Conservation (phyloP, 129 eudicot species). For the Flaveria robusta region DNA sequence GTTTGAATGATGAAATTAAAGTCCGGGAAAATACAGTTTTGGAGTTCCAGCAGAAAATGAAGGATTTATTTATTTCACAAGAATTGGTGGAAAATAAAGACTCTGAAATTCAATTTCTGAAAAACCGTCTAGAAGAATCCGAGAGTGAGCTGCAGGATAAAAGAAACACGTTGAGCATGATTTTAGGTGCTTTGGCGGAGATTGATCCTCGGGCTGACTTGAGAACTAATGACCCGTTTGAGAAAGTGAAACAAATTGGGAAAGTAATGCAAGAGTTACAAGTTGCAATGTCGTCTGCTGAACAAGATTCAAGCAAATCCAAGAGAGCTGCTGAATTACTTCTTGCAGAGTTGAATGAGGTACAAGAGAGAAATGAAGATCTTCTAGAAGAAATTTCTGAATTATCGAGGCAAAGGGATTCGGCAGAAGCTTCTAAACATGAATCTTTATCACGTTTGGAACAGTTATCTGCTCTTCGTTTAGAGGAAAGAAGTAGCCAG, state of each 20-base stretch:
- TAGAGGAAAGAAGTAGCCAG: constrained; percentile 55
- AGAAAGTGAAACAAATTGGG: constrained; percentile 59
- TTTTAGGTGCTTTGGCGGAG: constrained; percentile 50
- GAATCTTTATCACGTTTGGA: constrained; percentile 62
- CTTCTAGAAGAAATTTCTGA: constrained; percentile 83
- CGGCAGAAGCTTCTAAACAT: constrained; percentile 57
- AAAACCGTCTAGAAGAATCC: constrained; percentile 51
- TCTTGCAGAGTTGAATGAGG: constrained; percentile 89
- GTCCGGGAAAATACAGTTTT: constrained; percentile 50
- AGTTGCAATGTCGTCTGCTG: constrained; percentile 46
- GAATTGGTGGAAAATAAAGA: constrained; percentile 52
- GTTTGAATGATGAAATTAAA: constrained; percentile 56
- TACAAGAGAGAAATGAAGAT: constrained; percentile 91
- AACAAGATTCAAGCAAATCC: constrained; percentile 78
- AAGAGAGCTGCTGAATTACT: constrained; percentile 91
- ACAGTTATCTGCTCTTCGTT: constrained; percentile 51
- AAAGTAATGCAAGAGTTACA: constrained; percentile 48
- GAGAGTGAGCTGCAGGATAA: constrained; percentile 59
- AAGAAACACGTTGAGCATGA: constrained; percentile 46
- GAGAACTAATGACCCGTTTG: constrained; percentile 51
- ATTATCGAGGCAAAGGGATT: constrained; percentile 61
- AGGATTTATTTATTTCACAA: constrained; percentile 36
- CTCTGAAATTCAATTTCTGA: constrained; percentile 53
- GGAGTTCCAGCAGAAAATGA: constrained; percentile 59
- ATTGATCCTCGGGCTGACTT: constrained; percentile 46